Evolutionary conservation across 179 eudicot genomes (phyloP), one percentile per base, ranked within the genome.

Genomic region (Monotropa hypopitys): DNA sequence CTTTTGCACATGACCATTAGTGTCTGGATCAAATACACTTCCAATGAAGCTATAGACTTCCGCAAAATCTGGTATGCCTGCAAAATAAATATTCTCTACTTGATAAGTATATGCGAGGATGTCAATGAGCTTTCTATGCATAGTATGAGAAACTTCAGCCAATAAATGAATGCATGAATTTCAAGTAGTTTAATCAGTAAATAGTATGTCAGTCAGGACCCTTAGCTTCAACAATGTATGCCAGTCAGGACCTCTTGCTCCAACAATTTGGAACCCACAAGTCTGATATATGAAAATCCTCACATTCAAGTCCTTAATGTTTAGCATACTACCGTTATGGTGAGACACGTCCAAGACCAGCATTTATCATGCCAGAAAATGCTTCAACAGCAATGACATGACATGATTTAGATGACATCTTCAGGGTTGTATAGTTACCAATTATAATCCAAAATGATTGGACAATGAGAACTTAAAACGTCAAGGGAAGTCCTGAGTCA

Each of bases 31-130:
- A 82, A 94, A 94, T 66, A 94, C 91, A 81, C 95, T 89, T 66
- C 97, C 98, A 74, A 92, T 92, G 83, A 92, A 94, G 88, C 86
- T 81, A 83, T 92, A 94, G 23, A 94, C 97, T 90, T 94, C 98
- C 11, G 93, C 85, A 77, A 94, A 94, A 81, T 94, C 97, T 40
- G 97, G 98, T 76, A 91, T 84, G 49, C 97, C 98, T 94, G 85
- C 77, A 83, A 72, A 45, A 33, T 30, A 15, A 12, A 61, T 50
- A n/a, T 45, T 47, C 33, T 71, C 26, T 30, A 30, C 33, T 69
- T 21, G 72, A 69, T 42, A 69, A 70, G 73, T 70, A 11, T 21
- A 69, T 42, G 32, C 20, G 5, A 28, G 23, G 47, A 45, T 56
- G 13, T 30, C 11, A 32, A 73, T 30, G 46, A 30, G n/a, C 16